Evolutionary conservation across 495 filamentous ascomycete genomes (phyloP), one percentile per base, ranked within the genome.

Genomic region (Aspergillus mulundensis): DNA sequence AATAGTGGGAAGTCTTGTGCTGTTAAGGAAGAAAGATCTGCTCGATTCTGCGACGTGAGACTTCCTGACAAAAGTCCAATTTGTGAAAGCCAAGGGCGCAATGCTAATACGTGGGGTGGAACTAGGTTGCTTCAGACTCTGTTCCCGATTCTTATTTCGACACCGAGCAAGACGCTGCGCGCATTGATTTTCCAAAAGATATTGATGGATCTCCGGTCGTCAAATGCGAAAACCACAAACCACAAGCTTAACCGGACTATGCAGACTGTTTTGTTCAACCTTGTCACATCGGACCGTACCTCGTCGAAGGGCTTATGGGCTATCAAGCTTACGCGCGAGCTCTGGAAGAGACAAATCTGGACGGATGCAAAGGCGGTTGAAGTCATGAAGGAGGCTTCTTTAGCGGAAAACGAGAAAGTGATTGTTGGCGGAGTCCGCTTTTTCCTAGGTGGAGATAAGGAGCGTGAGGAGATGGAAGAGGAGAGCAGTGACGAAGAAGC

Each of bases 361-460:
- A 86, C 86, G 2, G 90, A 96, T 70, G 78, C 89, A 1, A 90
- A 90, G 66, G 83, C 94, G 1, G 91, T 95, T 42, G 90, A 94
- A 63, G 85, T 96, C 43, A 97, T 97, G 91, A 94, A 94, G 74
- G 88, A 94, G 71, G 89, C 91, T 0, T 81, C 81, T 49, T 70
- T 96, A 57, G 80, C 87, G 2, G 84, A 93, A 32, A 92, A 96
- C 58, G 87, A 90, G 57, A 97, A 97, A 73, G 89, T 97, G 16
- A 83, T 94, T 36, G 71, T 85, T 15, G 91, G 91, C 7, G 91
- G 89, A 32, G 88, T 96, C 2, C 79, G 88, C 28, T 99, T 97
- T 77, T 99, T 99, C 76, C 77, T 99, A 1, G 95, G 95, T 24
- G 92, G 91, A 21, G 92, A 97, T 68, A 88, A 92, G 68, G 94